phyloP scores from a whole-genome alignment of 2,329 filamentous ascomycete species.

The Scolecobasidium constrictum region DNA sequence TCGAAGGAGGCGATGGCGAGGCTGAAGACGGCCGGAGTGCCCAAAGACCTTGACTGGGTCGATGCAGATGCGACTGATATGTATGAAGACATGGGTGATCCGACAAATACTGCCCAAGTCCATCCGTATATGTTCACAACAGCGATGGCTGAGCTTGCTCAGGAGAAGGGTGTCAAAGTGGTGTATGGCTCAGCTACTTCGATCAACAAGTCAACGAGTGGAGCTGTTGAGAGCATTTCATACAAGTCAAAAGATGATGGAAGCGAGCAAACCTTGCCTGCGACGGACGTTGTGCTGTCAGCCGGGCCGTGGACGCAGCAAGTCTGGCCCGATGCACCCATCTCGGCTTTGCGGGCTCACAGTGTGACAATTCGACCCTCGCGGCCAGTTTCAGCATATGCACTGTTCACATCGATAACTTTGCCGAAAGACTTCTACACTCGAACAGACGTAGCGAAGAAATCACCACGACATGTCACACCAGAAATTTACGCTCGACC shows the following conservation, averaged over 20 bases:
- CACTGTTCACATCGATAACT: constrained; percentile 77
- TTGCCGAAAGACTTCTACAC: constrained; percentile 53
- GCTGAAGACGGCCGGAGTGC: constrained; percentile 51
- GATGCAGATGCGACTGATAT: constrained; percentile 51
- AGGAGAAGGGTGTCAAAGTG: constrained; percentile 47
- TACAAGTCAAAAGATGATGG: constrained; percentile 45
- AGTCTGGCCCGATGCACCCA: constrained; percentile 44
- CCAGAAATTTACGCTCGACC: constrained; percentile 93
- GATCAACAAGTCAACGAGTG: constrained; percentile 43
- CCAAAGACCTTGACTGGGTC: constrained; percentile 70
- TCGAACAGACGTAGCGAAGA: constrained; percentile 22
- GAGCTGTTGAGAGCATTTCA: constrained; percentile 50
- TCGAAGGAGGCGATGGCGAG: constrained; percentile 38
- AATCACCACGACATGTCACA: constrained; percentile 27
- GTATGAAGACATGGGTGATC: constrained; percentile 78
- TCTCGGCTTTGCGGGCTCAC: constrained; percentile 50
- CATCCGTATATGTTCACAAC: constrained; percentile 88
- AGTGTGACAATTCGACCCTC: constrained; percentile 50
- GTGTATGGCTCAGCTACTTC: constrained; percentile 56
- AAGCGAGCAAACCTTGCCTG: constrained; percentile 38
- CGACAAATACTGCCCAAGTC: constrained; percentile 78
- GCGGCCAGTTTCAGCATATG: constrained; percentile 56
- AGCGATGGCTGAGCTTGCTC: constrained; percentile 65
- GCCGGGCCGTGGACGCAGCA: constrained; percentile 51
- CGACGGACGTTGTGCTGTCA: constrained; percentile 47